These are phyloP conservation scores for Pseudogymnoascus sp. DNA, from an alignment of 2,329 filamentous ascomycete genomes.

Conservation along the genomic window DNA sequence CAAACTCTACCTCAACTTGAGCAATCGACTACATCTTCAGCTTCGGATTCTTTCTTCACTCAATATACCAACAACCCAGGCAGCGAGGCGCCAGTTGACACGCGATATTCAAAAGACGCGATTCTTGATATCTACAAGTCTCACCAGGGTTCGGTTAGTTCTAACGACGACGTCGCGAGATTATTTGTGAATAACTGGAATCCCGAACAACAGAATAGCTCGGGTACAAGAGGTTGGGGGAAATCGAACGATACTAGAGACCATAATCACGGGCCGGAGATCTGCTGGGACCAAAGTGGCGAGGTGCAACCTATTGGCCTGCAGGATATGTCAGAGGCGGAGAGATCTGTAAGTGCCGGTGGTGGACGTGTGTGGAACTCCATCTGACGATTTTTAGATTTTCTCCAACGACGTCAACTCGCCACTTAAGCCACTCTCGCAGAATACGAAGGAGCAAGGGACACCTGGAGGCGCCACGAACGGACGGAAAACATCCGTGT, in stretches of 20 bases:
- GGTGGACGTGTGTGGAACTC: slow-evolving; percentile 11
- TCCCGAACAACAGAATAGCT: slow-evolving; percentile 62
- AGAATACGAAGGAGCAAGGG: slow-evolving; percentile 54
- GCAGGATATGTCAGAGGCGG: slow-evolving; percentile 58
- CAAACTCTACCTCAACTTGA: slow-evolving; percentile 16
- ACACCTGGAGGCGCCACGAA: slow-evolving; percentile 49
- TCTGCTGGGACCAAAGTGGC: slow-evolving; percentile 80
- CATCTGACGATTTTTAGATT: slow-evolving; percentile 44
- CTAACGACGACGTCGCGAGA: slow-evolving; percentile 53
- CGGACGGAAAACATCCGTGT: slow-evolving; percentile 76
- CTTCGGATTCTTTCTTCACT: slow-evolving; percentile 19
- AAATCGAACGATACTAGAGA: slow-evolving; percentile 69
- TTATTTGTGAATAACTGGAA: slow-evolving; percentile 75
- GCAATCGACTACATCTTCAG: slow-evolving; percentile 1
- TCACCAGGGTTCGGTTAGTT: slow-evolving; percentile 42
- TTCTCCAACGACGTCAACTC: slow-evolving; percentile 89
- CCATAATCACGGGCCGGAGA: slow-evolving; percentile 71
- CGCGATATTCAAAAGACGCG: slow-evolving; percentile 40
- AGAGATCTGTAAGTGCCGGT: slow-evolving; percentile 47
- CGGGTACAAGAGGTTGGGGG: slow-evolving; percentile 59
- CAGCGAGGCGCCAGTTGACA: slow-evolving; percentile 34
- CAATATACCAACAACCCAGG: slow-evolving; percentile 33
- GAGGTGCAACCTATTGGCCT: slow-evolving; percentile 64
- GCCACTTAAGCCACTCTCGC: slow-evolving; percentile 75
- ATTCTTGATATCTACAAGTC: slow-evolving; percentile 65